A percentile compares a stretch with the other conserved stretches of the same genome.
These are phyloP conservation scores for Avena eriantha DNA, from an alignment of 176 grass and related monocot species.

Conservation along the genomic window DNA sequence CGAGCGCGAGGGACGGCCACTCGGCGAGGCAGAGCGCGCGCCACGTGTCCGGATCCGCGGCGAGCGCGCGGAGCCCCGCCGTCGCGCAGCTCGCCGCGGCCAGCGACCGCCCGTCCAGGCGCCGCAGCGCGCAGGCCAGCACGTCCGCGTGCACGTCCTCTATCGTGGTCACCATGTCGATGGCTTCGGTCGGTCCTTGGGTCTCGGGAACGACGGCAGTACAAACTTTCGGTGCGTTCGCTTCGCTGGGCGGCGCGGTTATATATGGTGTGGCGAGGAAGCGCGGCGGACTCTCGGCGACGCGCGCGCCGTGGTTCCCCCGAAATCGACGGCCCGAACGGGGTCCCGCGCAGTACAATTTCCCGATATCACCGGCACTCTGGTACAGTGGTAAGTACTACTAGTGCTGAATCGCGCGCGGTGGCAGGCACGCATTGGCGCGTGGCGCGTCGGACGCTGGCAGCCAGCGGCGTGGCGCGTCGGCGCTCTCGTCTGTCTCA, in stretches of 20 bases:
- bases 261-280: neutral
- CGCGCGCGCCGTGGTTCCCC: neutral
- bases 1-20: slow-evolving; percentile 73
- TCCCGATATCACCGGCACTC: neutral
- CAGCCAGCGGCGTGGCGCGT: neutral
- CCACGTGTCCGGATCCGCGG: slow-evolving; percentile 60
- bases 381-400: neutral
- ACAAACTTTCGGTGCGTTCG: neutral
- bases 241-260: neutral
- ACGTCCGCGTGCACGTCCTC: slow-evolving; percentile 73
- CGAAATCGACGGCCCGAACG: neutral
- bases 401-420: neutral
- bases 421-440: neutral
- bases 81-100: slow-evolving; percentile 65
- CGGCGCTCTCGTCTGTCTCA: neutral
- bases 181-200: neutral
- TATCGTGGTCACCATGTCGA: slow-evolving; percentile 38
- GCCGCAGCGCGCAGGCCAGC: slow-evolving; percentile 57
- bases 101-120: slow-evolving; percentile 64
- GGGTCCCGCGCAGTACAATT: neutral
- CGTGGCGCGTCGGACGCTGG: neutral
- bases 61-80: slow-evolving; percentile 52
- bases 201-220: neutral
- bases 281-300: neutral
- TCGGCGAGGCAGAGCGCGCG: slow-evolving; percentile 69